These are phyloP conservation scores for Pyricularia sp. DNA, from an alignment of 2,329 filamentous ascomycete species.

Conservation along the genomic window DNA sequence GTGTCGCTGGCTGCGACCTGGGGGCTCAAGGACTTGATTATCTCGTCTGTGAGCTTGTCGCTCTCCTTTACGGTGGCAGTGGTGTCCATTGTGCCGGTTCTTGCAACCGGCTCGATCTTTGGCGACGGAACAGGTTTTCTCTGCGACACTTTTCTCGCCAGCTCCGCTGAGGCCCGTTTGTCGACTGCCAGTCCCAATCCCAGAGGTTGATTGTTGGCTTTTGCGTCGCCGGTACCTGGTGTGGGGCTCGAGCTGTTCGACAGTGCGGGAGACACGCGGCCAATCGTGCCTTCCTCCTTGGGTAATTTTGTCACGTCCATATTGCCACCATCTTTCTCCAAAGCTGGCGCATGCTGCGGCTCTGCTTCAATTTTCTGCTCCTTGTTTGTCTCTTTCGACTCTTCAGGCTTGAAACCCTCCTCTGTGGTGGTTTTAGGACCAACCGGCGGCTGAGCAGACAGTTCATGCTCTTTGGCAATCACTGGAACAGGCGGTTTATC, in stretches of 20 bases:
- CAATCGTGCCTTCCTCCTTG: not conserved
- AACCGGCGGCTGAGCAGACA: not conserved
- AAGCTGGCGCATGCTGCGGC: not conserved
- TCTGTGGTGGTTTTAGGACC: not conserved
- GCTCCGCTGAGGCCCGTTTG: not conserved
- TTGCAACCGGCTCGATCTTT: slow-evolving; percentile 23
- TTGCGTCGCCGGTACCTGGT: not conserved
- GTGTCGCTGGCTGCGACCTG: slow-evolving; percentile 10
- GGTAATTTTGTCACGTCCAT: not conserved
- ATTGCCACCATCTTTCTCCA: not conserved
- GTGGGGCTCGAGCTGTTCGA: not conserved
- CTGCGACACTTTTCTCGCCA: not conserved
- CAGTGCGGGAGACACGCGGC: not conserved
- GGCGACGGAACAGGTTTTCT: not conserved
- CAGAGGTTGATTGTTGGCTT: not conserved
- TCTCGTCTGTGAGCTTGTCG: slow-evolving; percentile 64
- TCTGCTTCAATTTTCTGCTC: not conserved
- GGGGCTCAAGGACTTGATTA: slow-evolving; percentile 59
- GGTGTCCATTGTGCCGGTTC: slow-evolving; percentile 37
- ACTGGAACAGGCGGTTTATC: slow-evolving; percentile 15
- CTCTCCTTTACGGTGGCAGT: slow-evolving; percentile 51
- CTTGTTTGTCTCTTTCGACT: not conserved
- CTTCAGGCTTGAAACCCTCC: not conserved
- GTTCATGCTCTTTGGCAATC: not conserved
- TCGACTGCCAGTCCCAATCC: not conserved